These are phyloP conservation scores for Boletus subluridellus DNA, from an alignment of 1,284 basidiomycete species.

Conservation along the genomic window DNA sequence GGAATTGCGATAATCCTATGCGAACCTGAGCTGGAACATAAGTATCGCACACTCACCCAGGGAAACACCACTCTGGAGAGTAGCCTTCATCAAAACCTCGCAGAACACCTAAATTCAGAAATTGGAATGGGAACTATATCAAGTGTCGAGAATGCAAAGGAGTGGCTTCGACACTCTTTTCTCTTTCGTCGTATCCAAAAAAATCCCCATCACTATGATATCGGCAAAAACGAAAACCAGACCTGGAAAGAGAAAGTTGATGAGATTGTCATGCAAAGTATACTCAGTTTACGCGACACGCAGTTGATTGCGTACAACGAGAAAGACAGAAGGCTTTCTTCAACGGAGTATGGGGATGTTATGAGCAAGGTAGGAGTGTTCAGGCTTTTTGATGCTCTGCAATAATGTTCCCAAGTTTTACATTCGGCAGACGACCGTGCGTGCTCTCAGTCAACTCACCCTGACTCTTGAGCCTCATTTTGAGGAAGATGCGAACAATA, in stretches of 20 bases:
- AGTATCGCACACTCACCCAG: constrained; percentile 65
- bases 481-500: constrained; percentile 61
- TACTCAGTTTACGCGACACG: constrained; percentile 55
- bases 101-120: constrained; percentile 92
- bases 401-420: constrained; percentile 52
- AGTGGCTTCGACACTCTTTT: constrained; percentile 81
- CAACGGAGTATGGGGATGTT: constrained; percentile 75
- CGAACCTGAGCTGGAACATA: constrained; percentile 65
- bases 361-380: constrained; percentile 71
- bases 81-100: constrained; percentile 76
- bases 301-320: constrained; percentile 52
- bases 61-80: constrained; percentile 78
- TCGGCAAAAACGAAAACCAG: constrained; percentile 55
- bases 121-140: constrained; percentile 81
- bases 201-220: constrained; percentile 75
- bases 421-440: constrained; percentile 64
- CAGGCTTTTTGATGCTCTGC: neutral
- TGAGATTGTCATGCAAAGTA: constrained; percentile 65
- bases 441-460: neutral
- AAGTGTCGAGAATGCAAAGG: constrained; percentile 61
- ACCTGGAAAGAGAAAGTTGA: constrained; percentile 70
- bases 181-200: constrained; percentile 78
- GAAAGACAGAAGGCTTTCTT: constrained; percentile 43
- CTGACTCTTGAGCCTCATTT: neutral
- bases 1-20: constrained; percentile 79